These are phyloP conservation scores for Lentinula guzmanii DNA, from an alignment of 768 basidiomycete species.

Conservation along the genomic window DNA sequence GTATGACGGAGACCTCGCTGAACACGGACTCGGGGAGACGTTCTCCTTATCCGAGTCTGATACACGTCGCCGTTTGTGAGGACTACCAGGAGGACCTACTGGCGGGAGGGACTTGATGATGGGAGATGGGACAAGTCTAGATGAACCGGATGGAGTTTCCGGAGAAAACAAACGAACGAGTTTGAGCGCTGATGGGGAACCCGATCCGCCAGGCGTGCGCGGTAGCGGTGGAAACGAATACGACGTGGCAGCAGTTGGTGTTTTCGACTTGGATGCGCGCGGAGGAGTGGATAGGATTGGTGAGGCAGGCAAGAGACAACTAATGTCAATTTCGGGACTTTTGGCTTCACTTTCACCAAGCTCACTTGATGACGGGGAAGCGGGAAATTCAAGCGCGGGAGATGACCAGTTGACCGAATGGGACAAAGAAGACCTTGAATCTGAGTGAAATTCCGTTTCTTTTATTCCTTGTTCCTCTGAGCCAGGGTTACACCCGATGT, in stretches of 20 bases:
- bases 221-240: neutral
- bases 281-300: neutral
- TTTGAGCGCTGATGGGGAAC: neutral
- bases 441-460: constrained; percentile 14
- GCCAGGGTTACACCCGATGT: neutral
- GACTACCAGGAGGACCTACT: constrained; percentile 19
- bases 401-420: constrained; percentile 12
- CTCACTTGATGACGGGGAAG: neutral
- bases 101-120: neutral
- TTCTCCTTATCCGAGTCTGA: constrained; percentile 60
- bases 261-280: neutral
- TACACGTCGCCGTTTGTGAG: constrained; percentile 30
- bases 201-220: neutral
- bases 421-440: constrained; percentile 19
- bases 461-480: neutral
- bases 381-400: neutral
- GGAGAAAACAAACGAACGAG: neutral
- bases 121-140: neutral
- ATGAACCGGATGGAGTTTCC: neutral
- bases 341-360: neutral
- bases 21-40: constrained; percentile 24
- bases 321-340: neutral
- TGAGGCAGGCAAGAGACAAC: neutral
- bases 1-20: neutral
- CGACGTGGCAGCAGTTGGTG: neutral